phyloP scores from a whole-genome alignment of 2,329 filamentous ascomycete species.

The Furcasterigmium sp. region DNA sequence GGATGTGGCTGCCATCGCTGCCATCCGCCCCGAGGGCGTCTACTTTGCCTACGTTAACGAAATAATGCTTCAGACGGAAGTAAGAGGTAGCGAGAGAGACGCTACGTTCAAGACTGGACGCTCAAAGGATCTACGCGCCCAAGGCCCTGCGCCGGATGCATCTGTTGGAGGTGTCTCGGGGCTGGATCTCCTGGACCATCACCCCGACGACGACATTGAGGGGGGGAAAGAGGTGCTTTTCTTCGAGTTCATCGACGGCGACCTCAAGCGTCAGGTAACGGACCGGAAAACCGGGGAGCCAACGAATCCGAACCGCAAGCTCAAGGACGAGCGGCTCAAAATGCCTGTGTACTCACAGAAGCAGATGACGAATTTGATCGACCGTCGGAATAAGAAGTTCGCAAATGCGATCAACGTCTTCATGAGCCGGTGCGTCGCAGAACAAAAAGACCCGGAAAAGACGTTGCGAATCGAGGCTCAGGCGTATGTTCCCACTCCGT shows the following conservation, averaged over 20 bases:
- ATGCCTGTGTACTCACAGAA: constrained; percentile 93
- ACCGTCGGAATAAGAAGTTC: constrained; percentile 85
- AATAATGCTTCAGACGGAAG: constrained; percentile 72
- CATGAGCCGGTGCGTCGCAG: constrained; percentile 64
- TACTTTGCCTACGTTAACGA: constrained; percentile 86
- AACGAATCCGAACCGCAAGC: constrained; percentile 59
- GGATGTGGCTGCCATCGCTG: constrained; percentile 78
- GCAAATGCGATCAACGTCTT: constrained; percentile 70
- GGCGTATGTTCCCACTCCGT: constrained; percentile 57
- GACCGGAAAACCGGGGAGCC: constrained; percentile 69
- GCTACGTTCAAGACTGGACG: constrained; percentile 56
- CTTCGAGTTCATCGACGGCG: constrained; percentile 90
- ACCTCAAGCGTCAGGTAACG: constrained; percentile 75
- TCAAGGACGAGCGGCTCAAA: constrained; percentile 74
- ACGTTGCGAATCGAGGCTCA: constrained; percentile 55
- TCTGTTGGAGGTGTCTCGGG: constrained; percentile 54
- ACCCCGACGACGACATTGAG: constrained; percentile 21
- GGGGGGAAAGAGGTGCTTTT: constrained; percentile 66
- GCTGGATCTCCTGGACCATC: constrained; percentile 30
- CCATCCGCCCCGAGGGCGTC: constrained; percentile 71
- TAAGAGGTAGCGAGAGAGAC: constrained; percentile 62
- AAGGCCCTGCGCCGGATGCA: constrained; percentile 45
- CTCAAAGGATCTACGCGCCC: constrained; percentile 43
- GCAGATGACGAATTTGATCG: constrained; percentile 83
- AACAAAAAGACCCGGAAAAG: constrained; percentile 62